These are phyloP conservation scores for Phytophthora brassicae DNA, from an alignment of 352 stramenopile genomes.

Conservation along the genomic window DNA sequence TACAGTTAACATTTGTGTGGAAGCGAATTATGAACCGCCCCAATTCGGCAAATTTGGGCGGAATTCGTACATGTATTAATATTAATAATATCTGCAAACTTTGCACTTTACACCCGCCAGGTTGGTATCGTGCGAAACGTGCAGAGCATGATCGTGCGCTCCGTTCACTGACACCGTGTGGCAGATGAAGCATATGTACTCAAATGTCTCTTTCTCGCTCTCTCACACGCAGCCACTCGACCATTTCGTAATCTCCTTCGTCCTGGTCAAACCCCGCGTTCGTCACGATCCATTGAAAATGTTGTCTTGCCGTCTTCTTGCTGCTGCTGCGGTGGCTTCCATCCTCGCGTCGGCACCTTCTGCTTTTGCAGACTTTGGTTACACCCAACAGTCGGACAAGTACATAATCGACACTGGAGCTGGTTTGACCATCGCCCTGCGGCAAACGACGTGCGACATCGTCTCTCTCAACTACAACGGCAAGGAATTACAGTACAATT, in stretches of 20 bases:
- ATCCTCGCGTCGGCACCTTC: conserved; percentile 5
- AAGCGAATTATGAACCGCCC: no score
- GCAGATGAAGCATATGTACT: conserved; percentile 2
- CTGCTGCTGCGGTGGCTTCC: conserved; percentile 6
- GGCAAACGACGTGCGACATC: conserved; percentile 43
- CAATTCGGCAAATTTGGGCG: no score
- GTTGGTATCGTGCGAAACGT: conserved; percentile 3
- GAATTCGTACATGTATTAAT: no score
- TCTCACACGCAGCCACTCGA: no score
- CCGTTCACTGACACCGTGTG: conserved; percentile 21
- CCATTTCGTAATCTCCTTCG: conserved; percentile 14
- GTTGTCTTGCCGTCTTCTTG: conserved; percentile 19
- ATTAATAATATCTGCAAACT: no score
- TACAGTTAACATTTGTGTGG: no score
- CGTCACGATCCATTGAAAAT: no score
- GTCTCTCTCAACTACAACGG: conserved; percentile 40
- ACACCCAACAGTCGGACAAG: conserved; percentile 32
- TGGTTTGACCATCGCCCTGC: conserved; percentile 38
- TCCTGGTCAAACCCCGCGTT: conserved; percentile 1
- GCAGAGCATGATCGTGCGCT: conserved; percentile 11
- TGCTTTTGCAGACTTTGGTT: conserved; percentile 34
- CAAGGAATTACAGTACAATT: conserved; percentile 47
- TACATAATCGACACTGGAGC: conserved; percentile 39
- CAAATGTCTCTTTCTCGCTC: no score
- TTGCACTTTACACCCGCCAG: no score